Evolutionary conservation across 192 early-diverging fungal species (phyloP).

Genomic region (Coemansia sp.): DNA sequence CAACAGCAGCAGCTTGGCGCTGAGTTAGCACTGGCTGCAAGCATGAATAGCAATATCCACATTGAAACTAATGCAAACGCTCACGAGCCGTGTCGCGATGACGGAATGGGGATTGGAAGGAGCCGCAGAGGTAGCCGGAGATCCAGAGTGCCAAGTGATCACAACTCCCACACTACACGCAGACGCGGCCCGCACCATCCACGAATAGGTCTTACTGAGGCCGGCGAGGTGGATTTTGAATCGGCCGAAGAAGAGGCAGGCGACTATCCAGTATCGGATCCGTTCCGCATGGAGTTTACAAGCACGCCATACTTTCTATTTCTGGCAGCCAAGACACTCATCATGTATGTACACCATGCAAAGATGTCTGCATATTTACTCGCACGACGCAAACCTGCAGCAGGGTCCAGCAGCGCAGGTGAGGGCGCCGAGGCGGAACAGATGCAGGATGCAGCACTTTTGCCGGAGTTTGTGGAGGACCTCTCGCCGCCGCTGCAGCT

Average conservation of each 20-base stretch:
- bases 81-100: slow-evolving; percentile 7
- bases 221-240: slow-evolving; percentile 39
- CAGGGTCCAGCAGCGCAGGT: not conserved
- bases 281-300: slow-evolving; percentile 48
- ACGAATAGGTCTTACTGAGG: slow-evolving; percentile 10
- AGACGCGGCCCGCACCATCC: slow-evolving; percentile 16
- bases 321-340: slow-evolving; percentile 53
- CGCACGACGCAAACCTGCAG: slow-evolving; percentile 35
- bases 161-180: not conserved
- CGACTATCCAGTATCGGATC: slow-evolving; percentile 16
- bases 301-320: slow-evolving; percentile 50
- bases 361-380: slow-evolving; percentile 52
- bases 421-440: slow-evolving; percentile 1
- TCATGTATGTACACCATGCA: slow-evolving; percentile 56
- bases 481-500: slow-evolving; percentile 48
- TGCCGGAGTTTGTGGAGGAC: slow-evolving; percentile 39
- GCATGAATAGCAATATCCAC: slow-evolving; percentile 55
- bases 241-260: slow-evolving; percentile 19
- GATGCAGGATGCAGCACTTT: slow-evolving; percentile 16
- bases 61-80: slow-evolving; percentile 55
- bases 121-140: slow-evolving; percentile 3
- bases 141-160: not conserved
- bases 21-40: slow-evolving; percentile 49
- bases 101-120: not conserved
- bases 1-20: slow-evolving; percentile 15